Base-by-base conservation (phyloP, 2,329 filamentous ascomycete genomes). In the Herpomyces periplanetae region DNA sequence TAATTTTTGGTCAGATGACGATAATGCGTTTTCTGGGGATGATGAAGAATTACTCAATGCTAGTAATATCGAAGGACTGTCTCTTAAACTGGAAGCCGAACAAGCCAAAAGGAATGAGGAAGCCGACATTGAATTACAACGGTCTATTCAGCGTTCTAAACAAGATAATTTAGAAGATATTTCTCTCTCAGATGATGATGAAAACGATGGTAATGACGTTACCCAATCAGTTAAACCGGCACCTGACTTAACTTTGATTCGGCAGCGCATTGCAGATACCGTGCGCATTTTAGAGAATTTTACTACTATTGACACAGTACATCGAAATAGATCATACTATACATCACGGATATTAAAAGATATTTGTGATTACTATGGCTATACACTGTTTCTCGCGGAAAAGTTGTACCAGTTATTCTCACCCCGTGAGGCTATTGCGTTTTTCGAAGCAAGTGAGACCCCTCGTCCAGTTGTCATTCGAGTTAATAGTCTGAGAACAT, bases 401-500 rank as follows among this genome's bases (percentile, higher is more conserved):
- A 96, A 91, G 47, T 57, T 96, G 8, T 71, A 73, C 43, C 61
- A 63, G 33, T 56, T 96, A 4, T 91, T 96, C 42, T 58, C 71
- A 1, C 68, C 80, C 0, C 60, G 63, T 30, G 80, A 96, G 43
- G 80, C 80, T 0, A 84, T 91, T 30, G 73, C 73, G 21, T 96
- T 96, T 42, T 91, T 96, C 43, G 80, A 96, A 43, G 75, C 75
- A 31, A 96, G 96, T 56, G 80, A 96, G 43, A 71, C 66, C 11
- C 57, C 71, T 7, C 58, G 80, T 19, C 80, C 80, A 3, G 60
- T 96, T 23, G 80, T 96, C 27, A 84, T 96, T 35, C 61, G 80
- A 33, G 91, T 80, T 26, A 96, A 96, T 41, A 96, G 75, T 5
- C 53, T 96, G 23, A 63, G 69, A 29, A 61, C 57, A 8, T 55